Evolutionary conservation across 441 rosid genomes (phyloP).

Genomic region (Gossypium schwendimanii): DNA sequence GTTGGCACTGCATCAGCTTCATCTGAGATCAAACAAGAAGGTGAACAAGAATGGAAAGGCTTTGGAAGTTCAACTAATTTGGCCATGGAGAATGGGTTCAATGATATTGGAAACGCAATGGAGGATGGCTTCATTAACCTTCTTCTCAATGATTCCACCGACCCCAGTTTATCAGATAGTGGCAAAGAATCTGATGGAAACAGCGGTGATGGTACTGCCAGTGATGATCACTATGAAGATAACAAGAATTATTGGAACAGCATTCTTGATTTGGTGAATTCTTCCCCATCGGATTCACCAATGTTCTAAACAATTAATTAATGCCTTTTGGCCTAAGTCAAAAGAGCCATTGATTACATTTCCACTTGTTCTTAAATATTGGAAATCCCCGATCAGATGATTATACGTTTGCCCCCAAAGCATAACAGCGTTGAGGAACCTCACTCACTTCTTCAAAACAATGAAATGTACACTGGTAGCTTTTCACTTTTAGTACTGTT

Average conservation of each 20-base stretch:
- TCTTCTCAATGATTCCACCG: constrained; percentile 42
- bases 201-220: constrained; percentile 14
- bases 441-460: not conserved
- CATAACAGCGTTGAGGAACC: not conserved
- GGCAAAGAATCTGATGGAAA: constrained; percentile 35
- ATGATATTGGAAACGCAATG: constrained; percentile 37
- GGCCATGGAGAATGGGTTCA: constrained; percentile 35
- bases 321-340: not conserved
- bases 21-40: constrained; percentile 52
- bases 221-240: constrained; percentile 60
- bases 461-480: constrained; percentile 3
- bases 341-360: constrained; percentile 9
- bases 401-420: not conserved
- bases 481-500: not conserved
- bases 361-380: not conserved
- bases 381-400: not conserved
- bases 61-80: constrained; percentile 24
- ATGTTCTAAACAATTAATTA: constrained; percentile 32
- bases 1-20: constrained; percentile 42
- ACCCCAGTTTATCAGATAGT: constrained; percentile 38
- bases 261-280: constrained; percentile 85
- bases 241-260: constrained; percentile 94
- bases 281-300: constrained; percentile 72
- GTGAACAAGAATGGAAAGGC: constrained; percentile 56
- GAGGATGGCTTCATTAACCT: constrained; percentile 76